Percentiles rank a stretch among this genome's conserved stretches.
These are phyloP conservation scores for Canavalia ensiformis DNA, from an alignment of 306 rosid genomes.

Conservation along the genomic window DNA sequence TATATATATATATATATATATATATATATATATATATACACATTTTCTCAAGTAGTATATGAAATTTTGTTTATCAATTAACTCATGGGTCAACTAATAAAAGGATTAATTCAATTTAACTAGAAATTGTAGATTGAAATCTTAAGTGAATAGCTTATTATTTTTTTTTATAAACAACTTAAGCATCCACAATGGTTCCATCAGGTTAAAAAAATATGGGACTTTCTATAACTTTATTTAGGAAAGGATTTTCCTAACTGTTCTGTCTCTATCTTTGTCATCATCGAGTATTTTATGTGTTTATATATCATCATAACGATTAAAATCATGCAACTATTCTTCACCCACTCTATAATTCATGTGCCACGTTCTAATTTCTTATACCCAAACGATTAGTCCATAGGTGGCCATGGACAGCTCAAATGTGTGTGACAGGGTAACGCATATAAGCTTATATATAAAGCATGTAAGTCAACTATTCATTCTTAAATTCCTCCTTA, in stretches of 20 bases:
- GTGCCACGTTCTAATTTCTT: constrained; percentile 28
- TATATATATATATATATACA: no score
- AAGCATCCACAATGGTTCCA: no score
- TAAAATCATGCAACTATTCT: constrained; percentile 30
- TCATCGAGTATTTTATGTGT: constrained; percentile 2
- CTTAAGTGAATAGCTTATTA: no score
- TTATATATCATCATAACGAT: constrained; percentile 28
- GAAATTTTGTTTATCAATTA: no score
- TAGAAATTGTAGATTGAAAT: no score
- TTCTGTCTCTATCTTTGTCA: constrained; percentile 37
- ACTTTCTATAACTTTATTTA: neutral
- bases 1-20: no score
- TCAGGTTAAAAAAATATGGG: no score
- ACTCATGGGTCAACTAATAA: no score
- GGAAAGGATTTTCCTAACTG: neutral
- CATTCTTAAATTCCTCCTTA: neutral
- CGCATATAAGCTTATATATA: neutral
- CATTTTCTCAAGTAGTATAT: no score
- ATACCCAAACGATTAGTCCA: constrained; percentile 39
- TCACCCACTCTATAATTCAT: constrained; percentile 45
- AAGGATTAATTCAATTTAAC: no score
- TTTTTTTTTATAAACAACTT: no score
- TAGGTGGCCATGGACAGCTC: constrained; percentile 28
- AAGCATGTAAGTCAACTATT: constrained; percentile 39
- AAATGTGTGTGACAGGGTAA: constrained; percentile 35